Evolutionary conservation across 495 filamentous ascomycete genomes (phyloP).

Genomic region (Daldinia grandis): DNA sequence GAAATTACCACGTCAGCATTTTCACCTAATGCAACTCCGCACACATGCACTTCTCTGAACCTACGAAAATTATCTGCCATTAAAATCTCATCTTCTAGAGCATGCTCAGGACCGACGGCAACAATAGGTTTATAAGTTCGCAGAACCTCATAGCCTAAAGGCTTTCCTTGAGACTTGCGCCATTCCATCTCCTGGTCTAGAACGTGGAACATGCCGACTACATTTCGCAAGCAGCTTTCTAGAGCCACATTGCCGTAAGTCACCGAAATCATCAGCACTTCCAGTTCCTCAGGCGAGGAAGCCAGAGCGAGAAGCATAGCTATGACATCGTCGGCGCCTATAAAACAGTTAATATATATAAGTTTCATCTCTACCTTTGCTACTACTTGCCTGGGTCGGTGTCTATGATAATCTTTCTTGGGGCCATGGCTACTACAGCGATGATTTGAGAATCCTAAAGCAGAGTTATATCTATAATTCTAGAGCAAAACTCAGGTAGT

Average conservation of each 20-base stretch:
- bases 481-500: neutral
- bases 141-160: conserved; percentile 74
- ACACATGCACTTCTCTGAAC: conserved; percentile 38
- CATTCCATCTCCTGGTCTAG: conserved; percentile 90
- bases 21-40: neutral
- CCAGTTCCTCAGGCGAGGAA: conserved; percentile 82
- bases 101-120: conserved; percentile 84
- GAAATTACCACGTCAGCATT: neutral
- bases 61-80: conserved; percentile 92
- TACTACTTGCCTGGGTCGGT: conserved; percentile 75
- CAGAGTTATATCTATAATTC: neutral
- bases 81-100: conserved; percentile 82
- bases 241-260: conserved; percentile 93
- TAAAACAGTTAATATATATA: conserved; percentile 13
- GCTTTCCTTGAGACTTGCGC: conserved; percentile 70
- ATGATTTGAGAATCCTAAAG: neutral
- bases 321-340: conserved; percentile 91
- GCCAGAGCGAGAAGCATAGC: conserved; percentile 84
- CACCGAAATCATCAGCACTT: conserved; percentile 87
- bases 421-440: conserved; percentile 55
- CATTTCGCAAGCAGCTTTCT: conserved; percentile 87
- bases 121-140: conserved; percentile 77
- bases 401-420: conserved; percentile 88
- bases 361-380: conserved; percentile 6
- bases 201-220: conserved; percentile 89